Base-by-base conservation (phyloP, 495 filamentous ascomycete genomes). In the Acidomyces sp. region DNA sequence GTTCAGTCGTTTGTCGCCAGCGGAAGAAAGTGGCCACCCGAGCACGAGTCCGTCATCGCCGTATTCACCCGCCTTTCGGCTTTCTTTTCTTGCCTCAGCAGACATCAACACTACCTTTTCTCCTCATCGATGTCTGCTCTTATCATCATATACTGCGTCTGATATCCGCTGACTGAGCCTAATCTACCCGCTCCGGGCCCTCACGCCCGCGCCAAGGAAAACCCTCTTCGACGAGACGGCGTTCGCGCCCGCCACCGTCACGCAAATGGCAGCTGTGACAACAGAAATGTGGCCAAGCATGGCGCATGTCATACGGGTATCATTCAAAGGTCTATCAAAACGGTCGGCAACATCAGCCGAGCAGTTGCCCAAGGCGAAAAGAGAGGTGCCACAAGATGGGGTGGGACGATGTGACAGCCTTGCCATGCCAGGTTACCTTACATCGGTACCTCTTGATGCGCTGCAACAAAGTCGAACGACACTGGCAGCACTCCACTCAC, bases 261-360 rank as follows among this genome's bases (percentile, higher is more conserved):
- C 33, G 16, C 28, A 42, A 2, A 42, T 42, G 15, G 39, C 38
- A 6, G 12, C 38, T 23, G 25, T 18, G 10, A 19, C 27, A 10
- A 35, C 12, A 17, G 39, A 42, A 24, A 21, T 34, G 19, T 42
- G 28, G 39, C 39, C 39, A 15, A 24, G 17, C 18, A 3, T 34
- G 29, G 9, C 29, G 12, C 17, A 16, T n/a, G 18, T 35, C 2
- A n/a, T 42, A 6, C 34, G 22, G 34, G 29, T 19, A 15, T 22
- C 39, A 5, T 38, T 38, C 6, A 19, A 13, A 10, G 31, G 16
- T 19, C 12, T 29, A n/a, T 11, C 10, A n/a, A 18, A 39, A 13
- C 1, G 30, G 1, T 13, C 39, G 1, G 18, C 39, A 31, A 29
- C 15, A 28, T 19, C 22, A 24, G n/a, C 23, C 23, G 2, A 13